Evolutionary conservation across 805 yeast genomes (phyloP).

Genomic region (Cyberlindnera euphorbiae): DNA sequence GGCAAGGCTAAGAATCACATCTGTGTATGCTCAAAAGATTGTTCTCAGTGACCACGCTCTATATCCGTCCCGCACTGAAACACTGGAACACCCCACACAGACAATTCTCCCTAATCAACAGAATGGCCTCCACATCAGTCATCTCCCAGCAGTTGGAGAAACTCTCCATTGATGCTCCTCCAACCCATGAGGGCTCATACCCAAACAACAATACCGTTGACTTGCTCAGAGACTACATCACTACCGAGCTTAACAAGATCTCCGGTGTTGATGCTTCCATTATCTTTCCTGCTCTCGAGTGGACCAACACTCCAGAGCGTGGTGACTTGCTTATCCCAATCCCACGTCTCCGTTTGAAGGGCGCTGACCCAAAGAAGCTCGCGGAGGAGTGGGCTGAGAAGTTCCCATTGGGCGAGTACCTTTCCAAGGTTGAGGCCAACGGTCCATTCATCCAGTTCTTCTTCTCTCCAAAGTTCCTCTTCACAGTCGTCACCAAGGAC

Average conservation of each 20-base stretch:
- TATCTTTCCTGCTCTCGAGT: slow-evolving; percentile 82
- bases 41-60: not conserved
- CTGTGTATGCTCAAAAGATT: slow-evolving; percentile 20
- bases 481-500: slow-evolving; percentile 65
- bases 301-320: slow-evolving; percentile 79
- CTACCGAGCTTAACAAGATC: slow-evolving; percentile 68
- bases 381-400: slow-evolving; percentile 74
- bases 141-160: slow-evolving; percentile 30
- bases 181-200: slow-evolving; percentile 49
- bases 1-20: no score
- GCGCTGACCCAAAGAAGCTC: slow-evolving; percentile 68
- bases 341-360: slow-evolving; percentile 85
- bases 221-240: slow-evolving; percentile 82
- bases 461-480: slow-evolving; percentile 63
- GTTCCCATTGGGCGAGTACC: slow-evolving; percentile 68
- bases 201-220: slow-evolving; percentile 83
- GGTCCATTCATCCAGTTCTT: slow-evolving; percentile 92
- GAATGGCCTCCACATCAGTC: slow-evolving; percentile 25
- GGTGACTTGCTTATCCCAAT: slow-evolving; percentile 92
- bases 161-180: slow-evolving; percentile 38
- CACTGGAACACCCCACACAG: not conserved
- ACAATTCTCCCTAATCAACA: not conserved
- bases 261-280: slow-evolving; percentile 65
- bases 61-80: not conserved
- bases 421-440: slow-evolving; percentile 69